These are phyloP conservation scores for Leptomonas seymouri DNA, from an alignment of 208 protist genomes.

Conservation along the genomic window DNA sequence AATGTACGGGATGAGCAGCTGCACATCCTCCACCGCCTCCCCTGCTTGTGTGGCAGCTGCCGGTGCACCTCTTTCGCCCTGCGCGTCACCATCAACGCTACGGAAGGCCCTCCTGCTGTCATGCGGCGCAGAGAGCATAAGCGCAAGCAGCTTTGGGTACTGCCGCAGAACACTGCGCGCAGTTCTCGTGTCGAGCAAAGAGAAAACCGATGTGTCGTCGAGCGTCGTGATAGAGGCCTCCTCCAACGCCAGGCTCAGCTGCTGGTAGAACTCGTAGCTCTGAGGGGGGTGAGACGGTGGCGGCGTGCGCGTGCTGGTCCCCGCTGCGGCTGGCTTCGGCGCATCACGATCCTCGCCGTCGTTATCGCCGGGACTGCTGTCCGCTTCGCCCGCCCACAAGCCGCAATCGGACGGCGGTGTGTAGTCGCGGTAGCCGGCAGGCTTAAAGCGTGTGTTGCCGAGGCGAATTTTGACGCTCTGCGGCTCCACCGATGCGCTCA, in stretches of 20 bases:
- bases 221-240: constrained; percentile 43
- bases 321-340: constrained; percentile 2
- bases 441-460: constrained; percentile 78
- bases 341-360: too few relatives aligned
- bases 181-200: constrained; percentile 26
- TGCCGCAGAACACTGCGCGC: constrained; percentile 40
- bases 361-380: not conserved
- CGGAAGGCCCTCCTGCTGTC: not conserved
- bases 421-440: constrained; percentile 78
- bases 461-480: constrained; percentile 67
- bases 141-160: constrained; percentile 28
- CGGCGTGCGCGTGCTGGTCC: constrained; percentile 1
- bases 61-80: not conserved
- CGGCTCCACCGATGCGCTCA: constrained; percentile 77
- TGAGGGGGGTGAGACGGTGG: constrained; percentile 26
- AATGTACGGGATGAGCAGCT: constrained; percentile 59
- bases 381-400: constrained; percentile 24
- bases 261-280: constrained; percentile 78
- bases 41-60: not conserved
- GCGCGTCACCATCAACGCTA: not conserved
- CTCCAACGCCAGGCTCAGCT: constrained; percentile 66
- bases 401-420: constrained; percentile 32
- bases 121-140: not conserved
- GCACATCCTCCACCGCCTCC: constrained; percentile 1
- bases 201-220: constrained; percentile 27